phyloP scores from a whole-genome alignment of 345 rosid species.

The Boechera retrofracta region DNA sequence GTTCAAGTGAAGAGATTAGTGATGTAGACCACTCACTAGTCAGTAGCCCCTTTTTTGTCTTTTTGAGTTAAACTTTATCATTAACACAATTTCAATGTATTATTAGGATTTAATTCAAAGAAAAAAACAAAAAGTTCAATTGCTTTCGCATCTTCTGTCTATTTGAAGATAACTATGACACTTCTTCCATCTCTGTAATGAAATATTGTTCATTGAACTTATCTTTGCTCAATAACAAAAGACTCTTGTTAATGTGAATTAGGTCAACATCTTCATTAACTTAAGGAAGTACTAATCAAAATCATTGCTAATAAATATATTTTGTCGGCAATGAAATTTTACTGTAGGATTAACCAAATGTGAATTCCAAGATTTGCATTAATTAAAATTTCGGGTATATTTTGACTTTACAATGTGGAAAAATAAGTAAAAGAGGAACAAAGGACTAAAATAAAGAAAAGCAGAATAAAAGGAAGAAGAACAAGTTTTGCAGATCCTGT shows the following conservation, averaged over 20 bases:
- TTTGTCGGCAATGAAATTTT: slow-evolving; percentile 37
- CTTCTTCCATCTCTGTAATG: slow-evolving; percentile 4
- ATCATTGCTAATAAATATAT: slow-evolving; percentile 3
- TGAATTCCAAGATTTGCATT: slow-evolving; percentile 30
- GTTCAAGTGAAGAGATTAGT: slow-evolving; percentile 7
- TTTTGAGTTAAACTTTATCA: slow-evolving; percentile 4
- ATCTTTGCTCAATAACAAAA: background rate
- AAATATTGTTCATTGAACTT: slow-evolving; percentile 26
- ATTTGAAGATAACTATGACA: slow-evolving; percentile 12
- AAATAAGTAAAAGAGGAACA: slow-evolving; percentile 1
- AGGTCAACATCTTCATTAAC: slow-evolving; percentile 22
- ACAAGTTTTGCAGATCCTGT: slow-evolving; percentile 1
- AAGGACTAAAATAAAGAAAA: slow-evolving; percentile 9
- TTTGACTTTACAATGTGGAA: slow-evolving; percentile 36
- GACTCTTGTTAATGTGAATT: background rate
- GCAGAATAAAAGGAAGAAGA: background rate
- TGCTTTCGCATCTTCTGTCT: slow-evolving; percentile 20
- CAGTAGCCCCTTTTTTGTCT: background rate
- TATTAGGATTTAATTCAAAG: background rate
- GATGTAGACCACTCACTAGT: slow-evolving; percentile 23
- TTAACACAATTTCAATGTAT: slow-evolving; percentile 9
- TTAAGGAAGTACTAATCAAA: slow-evolving; percentile 1
- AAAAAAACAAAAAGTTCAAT: slow-evolving; percentile 7
- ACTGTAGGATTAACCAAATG: slow-evolving; percentile 43
- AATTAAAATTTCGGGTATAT: slow-evolving; percentile 26